Base-by-base conservation (phyloP, 176 grass and related monocot species). In the Areca catechu region DNA sequence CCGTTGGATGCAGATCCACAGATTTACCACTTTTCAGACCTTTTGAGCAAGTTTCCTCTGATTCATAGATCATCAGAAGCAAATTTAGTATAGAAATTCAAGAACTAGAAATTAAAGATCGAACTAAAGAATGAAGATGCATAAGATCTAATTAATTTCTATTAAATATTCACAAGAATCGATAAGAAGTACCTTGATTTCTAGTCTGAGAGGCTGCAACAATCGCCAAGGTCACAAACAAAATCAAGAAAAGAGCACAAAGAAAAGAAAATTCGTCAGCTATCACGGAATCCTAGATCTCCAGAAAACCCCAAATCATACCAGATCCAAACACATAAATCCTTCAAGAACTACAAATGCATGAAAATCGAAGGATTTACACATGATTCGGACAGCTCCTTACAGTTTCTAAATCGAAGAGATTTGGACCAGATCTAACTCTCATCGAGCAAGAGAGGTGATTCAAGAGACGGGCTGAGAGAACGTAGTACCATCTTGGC, bases 1-100 rank as follows among this genome's bases (percentile, higher is more conserved):
- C 93, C 1, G 84, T 81, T n/a, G 93, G 93, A 68, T 98, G 93
- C 30, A 92, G 84, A 85, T 98, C 93, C 65, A 98, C 93, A 7
- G 87, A 98, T 78, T 98, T 98, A n/a, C n/a, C 14, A 98, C 87
- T 57, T 77, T 73, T 98, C 93, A 4, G 88, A 92, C 52, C 93
- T 83, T 83, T 70, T 98, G 93, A 3, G 88, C 84, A 49, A 92
- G 86, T 78, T 98, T 98, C 77, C 87, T 80, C 93, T 98, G 58
- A 85, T 80, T 78, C 60, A 67, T 28, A 71, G 20, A 76, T 29
- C 16, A 71, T 51, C 22, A 25, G 29, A 48, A 81, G 17, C 65
- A 82, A 34, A 57, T 51, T 67, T 50, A 56, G 18, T 4, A 14
- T 49, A 76, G 61, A 71, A 53, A 18, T 67, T n/a, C 34, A 43